A percentile compares a stretch with the other conserved stretches of the same genome.
Evolutionary conservation across 1,139 yeast species (phyloP).

Genomic region (Wickerhamomyces sp.): DNA sequence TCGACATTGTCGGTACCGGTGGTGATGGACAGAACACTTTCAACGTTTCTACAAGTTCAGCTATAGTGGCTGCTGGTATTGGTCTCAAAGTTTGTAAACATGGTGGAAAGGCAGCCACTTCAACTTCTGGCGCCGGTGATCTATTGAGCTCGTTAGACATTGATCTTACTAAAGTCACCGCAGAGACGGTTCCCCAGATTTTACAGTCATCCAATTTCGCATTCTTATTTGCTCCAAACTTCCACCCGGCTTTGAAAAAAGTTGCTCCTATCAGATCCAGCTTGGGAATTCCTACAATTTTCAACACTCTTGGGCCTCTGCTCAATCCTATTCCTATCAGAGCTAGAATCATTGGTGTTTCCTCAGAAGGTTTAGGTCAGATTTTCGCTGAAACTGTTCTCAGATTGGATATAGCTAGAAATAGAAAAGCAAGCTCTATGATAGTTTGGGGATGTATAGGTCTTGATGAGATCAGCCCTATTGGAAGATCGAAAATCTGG

Average conservation of each 20-base stretch:
- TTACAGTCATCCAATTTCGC: slow-evolving; percentile 53
- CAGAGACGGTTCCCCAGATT: slow-evolving; percentile 58
- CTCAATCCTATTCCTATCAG: slow-evolving; percentile 84
- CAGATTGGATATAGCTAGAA: slow-evolving; percentile 44
- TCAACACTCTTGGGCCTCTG: slow-evolving; percentile 89
- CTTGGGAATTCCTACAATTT: slow-evolving; percentile 86
- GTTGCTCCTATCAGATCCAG: slow-evolving; percentile 74
- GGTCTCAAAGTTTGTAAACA: slow-evolving; percentile 81
- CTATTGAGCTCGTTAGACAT: slow-evolving; percentile 72
- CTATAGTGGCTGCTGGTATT: slow-evolving; percentile 91
- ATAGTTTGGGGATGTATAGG: slow-evolving; percentile 92
- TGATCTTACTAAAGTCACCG: slow-evolving; percentile 63
- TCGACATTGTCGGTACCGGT: slow-evolving; percentile 96
- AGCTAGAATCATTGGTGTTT: slow-evolving; percentile 86
- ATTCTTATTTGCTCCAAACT: slow-evolving; percentile 87
- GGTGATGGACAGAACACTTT: slow-evolving; percentile 98
- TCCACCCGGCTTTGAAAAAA: slow-evolving; percentile 88
- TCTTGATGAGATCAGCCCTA: slow-evolving; percentile 88
- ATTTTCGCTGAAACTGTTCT: slow-evolving; percentile 81
- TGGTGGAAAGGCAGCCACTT: slow-evolving; percentile 95
- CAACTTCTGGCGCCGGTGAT: slow-evolving; percentile 92
- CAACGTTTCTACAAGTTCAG: slow-evolving; percentile 92
- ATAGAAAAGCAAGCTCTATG: slow-evolving; percentile 54
- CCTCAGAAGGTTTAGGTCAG: slow-evolving; percentile 70
- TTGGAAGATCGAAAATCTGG: slow-evolving; percentile 82